phyloP scores from a whole-genome alignment of 306 rosid genomes.

The Pyrus communis region DNA sequence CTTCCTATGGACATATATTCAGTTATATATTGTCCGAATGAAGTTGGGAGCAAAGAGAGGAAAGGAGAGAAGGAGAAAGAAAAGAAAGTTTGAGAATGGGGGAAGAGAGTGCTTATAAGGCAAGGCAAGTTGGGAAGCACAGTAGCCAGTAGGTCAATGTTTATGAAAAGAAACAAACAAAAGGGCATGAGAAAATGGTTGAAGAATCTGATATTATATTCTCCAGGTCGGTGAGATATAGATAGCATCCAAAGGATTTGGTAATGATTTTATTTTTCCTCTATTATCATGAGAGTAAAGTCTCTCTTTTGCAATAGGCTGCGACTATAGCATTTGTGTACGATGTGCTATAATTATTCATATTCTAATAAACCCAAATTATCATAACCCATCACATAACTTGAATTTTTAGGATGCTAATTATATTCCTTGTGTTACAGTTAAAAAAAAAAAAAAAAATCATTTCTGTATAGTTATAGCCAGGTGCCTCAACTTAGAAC shows the following conservation, averaged over 20 bases:
- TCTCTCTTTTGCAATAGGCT: background rate
- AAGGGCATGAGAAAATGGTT: conserved; percentile 11
- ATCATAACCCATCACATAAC: background rate
- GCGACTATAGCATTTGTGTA: background rate
- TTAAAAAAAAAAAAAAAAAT: too few relatives aligned
- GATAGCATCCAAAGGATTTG: conserved; percentile 2
- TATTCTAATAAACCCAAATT: background rate
- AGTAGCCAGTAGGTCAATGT: conserved; percentile 33
- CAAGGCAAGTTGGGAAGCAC: conserved; percentile 18
- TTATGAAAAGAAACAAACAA: conserved; percentile 26
- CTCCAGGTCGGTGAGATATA: conserved; percentile 18
- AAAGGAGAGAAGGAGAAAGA: background rate
- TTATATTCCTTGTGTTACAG: background rate
- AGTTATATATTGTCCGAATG: conserved; percentile 6
- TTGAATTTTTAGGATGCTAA: background rate
- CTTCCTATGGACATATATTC: conserved; percentile 47
- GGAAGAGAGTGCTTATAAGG: conserved; percentile 37
- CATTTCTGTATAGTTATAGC: background rate
- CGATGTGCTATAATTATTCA: background rate
- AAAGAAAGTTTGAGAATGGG: conserved; percentile 17
- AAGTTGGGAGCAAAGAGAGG: conserved; percentile 7
- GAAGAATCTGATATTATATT: conserved; percentile 8
- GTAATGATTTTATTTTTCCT: background rate
- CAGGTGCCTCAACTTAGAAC: background rate
- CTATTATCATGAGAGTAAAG: background rate